Percentiles rank a stretch among this genome's conserved stretches.
These are phyloP conservation scores for Diatrype stigma DNA, from an alignment of 2,329 filamentous ascomycete genomes.

Conservation along the genomic window DNA sequence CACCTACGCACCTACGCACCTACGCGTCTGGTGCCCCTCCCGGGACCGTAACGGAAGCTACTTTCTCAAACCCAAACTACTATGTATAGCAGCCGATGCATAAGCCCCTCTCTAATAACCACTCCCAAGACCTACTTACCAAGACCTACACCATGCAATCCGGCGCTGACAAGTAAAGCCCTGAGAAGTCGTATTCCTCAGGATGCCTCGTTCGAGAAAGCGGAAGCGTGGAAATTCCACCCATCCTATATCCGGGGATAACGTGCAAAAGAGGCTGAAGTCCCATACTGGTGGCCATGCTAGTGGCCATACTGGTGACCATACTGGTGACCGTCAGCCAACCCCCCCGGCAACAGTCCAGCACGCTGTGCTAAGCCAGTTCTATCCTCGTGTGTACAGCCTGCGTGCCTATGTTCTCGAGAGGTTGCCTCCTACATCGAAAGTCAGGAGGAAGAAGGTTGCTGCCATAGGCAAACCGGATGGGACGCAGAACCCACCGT, in stretches of 20 bases:
- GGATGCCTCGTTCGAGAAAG: constrained; percentile 24
- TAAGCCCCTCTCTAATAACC: no score
- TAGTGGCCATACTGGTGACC: constrained; percentile 1
- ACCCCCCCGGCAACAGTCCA: constrained; percentile 20
- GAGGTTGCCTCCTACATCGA: constrained; percentile 64
- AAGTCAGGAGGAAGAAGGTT: constrained; percentile 55
- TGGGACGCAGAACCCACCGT: constrained; percentile 8
- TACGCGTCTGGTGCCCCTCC: no score
- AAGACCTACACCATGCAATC: no score
- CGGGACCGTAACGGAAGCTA: no score
- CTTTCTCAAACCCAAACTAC: no score
- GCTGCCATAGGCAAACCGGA: constrained; percentile 35
- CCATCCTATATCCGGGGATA: constrained; percentile 6
- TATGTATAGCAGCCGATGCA: no score
- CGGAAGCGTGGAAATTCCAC: constrained; percentile 15
- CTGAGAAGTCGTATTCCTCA: neutral
- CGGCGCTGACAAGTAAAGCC: no score
- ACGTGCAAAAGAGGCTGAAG: constrained; percentile 11
- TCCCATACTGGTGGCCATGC: constrained; percentile 1
- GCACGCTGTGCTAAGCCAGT: constrained; percentile 64
- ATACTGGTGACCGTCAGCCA: constrained; percentile 1
- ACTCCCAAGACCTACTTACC: no score
- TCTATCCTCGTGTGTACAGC: constrained; percentile 62
- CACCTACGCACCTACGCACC: no score
- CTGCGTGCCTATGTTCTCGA: constrained; percentile 68